Evolutionary conservation across 345 rosid genomes (phyloP).

Genomic region (Pseudoturritis turrita): DNA sequence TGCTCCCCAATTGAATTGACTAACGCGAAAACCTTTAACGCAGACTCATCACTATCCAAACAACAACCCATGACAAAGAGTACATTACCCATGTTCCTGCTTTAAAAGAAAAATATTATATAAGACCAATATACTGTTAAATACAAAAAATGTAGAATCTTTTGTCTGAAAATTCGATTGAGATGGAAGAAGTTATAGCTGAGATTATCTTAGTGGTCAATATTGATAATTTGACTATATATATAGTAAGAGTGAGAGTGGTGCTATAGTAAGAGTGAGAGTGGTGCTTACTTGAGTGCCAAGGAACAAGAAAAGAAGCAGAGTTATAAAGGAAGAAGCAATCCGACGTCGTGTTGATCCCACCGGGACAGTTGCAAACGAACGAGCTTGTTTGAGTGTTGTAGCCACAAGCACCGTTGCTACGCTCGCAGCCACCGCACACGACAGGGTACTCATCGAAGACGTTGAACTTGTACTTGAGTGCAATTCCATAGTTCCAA

Average conservation of each 20-base stretch:
- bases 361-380: constrained; percentile 66
- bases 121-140: background rate
- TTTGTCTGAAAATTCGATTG: background rate
- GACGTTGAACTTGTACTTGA: constrained; percentile 77
- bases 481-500: constrained; percentile 83
- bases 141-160: background rate
- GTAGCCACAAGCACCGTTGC: constrained; percentile 77
- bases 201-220: background rate
- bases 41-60: too few relatives aligned
- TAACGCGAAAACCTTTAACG: too few relatives aligned
- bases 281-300: constrained; percentile 28
- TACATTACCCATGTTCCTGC: too few relatives aligned
- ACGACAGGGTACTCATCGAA: constrained; percentile 62
- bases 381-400: constrained; percentile 45
- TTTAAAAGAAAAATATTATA: background rate
- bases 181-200: background rate
- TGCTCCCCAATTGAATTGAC: too few relatives aligned
- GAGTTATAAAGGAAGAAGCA: constrained; percentile 48
- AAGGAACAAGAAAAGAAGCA: constrained; percentile 11
- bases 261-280: background rate
- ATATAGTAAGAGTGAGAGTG: too few relatives aligned
- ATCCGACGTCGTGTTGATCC: constrained; percentile 58
- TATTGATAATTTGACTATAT: background rate
- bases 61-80: too few relatives aligned
- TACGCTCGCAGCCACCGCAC: constrained; percentile 69